phyloP scores from a whole-genome alignment of 2,329 filamentous ascomycete genomes.

The Colletotrichum phormii region DNA sequence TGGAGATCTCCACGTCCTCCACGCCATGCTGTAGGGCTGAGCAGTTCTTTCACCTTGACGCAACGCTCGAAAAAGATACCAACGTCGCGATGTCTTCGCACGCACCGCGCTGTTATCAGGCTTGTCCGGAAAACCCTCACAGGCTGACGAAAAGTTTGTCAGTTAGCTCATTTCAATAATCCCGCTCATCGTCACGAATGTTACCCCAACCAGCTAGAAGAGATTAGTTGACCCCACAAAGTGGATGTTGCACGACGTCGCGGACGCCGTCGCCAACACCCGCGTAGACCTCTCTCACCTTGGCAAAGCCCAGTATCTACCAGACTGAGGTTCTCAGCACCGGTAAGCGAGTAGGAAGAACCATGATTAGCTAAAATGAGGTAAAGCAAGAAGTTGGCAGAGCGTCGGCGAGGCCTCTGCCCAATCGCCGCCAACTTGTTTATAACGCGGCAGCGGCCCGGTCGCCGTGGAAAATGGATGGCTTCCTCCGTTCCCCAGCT shows the following conservation, averaged over 20 bases:
- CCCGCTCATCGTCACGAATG: slow-evolving; percentile 26
- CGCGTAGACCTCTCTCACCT: slow-evolving; percentile 4
- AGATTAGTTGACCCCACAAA: slow-evolving; percentile 30
- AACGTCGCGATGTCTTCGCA: neutral
- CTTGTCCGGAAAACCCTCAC: neutral
- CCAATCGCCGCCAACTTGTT: neutral
- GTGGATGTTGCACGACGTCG: slow-evolving; percentile 36
- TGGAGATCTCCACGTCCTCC: neutral
- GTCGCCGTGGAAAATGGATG: neutral
- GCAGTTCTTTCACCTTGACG: slow-evolving; percentile 9
- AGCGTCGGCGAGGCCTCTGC: neutral
- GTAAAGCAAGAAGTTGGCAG: neutral
- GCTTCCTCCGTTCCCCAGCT: neutral
- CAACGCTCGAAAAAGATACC: neutral
- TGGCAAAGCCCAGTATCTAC: slow-evolving; percentile 17
- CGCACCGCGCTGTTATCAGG: neutral
- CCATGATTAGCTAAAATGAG: slow-evolving; percentile 10
- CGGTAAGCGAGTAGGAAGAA: slow-evolving; percentile 29
- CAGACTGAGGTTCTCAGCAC: neutral
- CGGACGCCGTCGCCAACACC: slow-evolving; percentile 15
- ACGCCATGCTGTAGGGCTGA: slow-evolving; percentile 19
- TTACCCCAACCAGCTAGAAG: slow-evolving; percentile 9
- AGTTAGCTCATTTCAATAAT: slow-evolving; percentile 28
- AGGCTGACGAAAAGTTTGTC: slow-evolving; percentile 15
- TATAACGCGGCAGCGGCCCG: slow-evolving; percentile 27